phyloP scores from a whole-genome alignment of 2,329 filamentous ascomycete species.

The Aspergillus quadrilineatus region DNA sequence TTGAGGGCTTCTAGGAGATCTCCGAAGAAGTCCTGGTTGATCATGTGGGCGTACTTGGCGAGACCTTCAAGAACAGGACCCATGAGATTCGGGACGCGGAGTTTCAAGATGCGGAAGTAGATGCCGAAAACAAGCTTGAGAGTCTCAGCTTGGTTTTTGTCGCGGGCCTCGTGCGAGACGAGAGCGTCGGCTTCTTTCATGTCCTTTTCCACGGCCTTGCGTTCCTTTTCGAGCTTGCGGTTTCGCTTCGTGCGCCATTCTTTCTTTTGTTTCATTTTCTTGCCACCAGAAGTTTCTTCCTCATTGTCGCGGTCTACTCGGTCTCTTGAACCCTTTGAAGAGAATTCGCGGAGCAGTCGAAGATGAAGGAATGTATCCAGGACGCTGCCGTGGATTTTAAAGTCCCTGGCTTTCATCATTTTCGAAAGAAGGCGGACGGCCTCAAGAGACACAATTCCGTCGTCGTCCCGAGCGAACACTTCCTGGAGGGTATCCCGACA shows the following conservation, averaged over 20 bases:
- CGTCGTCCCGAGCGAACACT: constrained; percentile 82
- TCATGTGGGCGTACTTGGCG: constrained; percentile 89
- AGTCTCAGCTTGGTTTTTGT: constrained; percentile 92
- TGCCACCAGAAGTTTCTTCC: constrained; percentile 47
- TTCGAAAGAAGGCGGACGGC: constrained; percentile 80
- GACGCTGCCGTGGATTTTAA: constrained; percentile 77
- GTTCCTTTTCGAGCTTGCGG: constrained; percentile 79
- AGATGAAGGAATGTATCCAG: constrained; percentile 89
- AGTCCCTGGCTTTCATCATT: constrained; percentile 91
- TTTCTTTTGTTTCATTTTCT: constrained; percentile 70
- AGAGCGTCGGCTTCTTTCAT: constrained; percentile 89
- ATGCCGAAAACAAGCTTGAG: constrained; percentile 92
- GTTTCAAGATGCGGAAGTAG: constrained; percentile 93
- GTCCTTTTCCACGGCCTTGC: constrained; percentile 85
- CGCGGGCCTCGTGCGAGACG: constrained; percentile 87
- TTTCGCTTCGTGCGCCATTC: constrained; percentile 87
- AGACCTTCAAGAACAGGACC: constrained; percentile 94
- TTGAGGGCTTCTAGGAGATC: constrained; percentile 92
- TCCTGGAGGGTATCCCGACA: constrained; percentile 76
- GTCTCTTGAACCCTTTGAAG: constrained; percentile 77
- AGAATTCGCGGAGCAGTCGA: constrained; percentile 82
- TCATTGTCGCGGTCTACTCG: constrained; percentile 62
- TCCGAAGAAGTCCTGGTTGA: constrained; percentile 99
- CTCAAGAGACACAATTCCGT: constrained; percentile 84
- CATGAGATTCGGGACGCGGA: constrained; percentile 78